Base-by-base conservation (phyloP, 169 alveolate genomes). In the Eimeria maxima region DNA sequence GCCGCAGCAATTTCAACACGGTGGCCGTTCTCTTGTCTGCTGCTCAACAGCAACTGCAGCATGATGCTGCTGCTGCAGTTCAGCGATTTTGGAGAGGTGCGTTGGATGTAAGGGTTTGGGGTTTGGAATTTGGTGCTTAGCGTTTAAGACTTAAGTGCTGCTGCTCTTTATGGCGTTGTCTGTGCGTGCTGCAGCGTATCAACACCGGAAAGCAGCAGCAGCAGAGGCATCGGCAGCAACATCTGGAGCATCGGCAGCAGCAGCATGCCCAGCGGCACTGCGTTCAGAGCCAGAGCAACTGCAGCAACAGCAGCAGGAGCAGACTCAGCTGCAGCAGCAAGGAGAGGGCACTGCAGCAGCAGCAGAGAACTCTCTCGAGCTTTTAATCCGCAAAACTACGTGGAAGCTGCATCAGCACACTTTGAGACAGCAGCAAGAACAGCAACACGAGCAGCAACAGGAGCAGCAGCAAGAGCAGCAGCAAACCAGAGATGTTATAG, bases 321-420 rank as follows among this genome's bases (percentile, higher is more conserved):
- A 55, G 53, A 55, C 5, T 76, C 74, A 53, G 91, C 91, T 13
- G 55, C 55, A 83, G 71, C 76, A 83, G 27, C 38, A 27, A 67
- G 47, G 42, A 27, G 89, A 80, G n/a, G 47, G 38, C 57, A n/a
- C 20, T 29, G 44, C 57, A n/a, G 63, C 67, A 27, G 91, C 74
- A 53, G 91, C 71, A 83, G 76, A 29, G 10, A 42, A 55, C 74
- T 55, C 91, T 3, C 91, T 83, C 53, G 91, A 83, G 27, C 38
- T 45, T 7, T 76, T 83, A 29, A 83, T 83, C 55, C 71, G 74
- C 74, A 83, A 83, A 14, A 83, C 91, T 1, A 42, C 91, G 13
- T 83, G 91, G 91, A 83, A 50, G 74, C 91, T 83, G 91, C 91
- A 83, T 76, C 74, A 71, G 65, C 83, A 87, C 94, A 69, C 47